phyloP scores from a whole-genome alignment of 768 basidiomycete species.

The Chlorophyllum brunneum region DNA sequence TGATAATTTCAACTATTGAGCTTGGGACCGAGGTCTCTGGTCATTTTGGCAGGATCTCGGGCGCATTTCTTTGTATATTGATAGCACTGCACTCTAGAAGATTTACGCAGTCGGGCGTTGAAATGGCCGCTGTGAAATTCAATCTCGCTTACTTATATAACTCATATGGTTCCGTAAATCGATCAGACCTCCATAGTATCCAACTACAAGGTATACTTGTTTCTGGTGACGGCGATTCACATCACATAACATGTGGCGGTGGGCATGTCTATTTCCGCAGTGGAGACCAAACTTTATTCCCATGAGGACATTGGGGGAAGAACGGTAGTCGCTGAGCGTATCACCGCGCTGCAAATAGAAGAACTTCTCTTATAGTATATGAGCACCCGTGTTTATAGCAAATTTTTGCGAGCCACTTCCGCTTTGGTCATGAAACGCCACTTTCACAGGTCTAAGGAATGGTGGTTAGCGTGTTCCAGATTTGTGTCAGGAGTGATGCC shows the following conservation, averaged over 20 bases:
- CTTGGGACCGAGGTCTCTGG: no score
- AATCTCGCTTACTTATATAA: neutral
- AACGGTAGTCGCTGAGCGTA: constrained; percentile 16
- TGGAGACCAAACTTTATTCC: constrained; percentile 14
- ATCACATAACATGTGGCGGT: constrained; percentile 29
- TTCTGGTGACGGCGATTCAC: constrained; percentile 15
- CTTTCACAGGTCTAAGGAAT: neutral
- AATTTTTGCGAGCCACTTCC: neutral
- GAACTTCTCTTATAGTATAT: neutral
- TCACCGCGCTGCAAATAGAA: constrained; percentile 16
- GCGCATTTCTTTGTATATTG: no score
- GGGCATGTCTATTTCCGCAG: constrained; percentile 32
- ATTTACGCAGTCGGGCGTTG: neutral
- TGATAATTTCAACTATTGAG: no score
- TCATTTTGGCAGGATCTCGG: no score
- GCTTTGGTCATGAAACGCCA: constrained; percentile 8
- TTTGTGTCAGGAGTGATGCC: constrained; percentile 9
- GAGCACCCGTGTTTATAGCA: neutral
- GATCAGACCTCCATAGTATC: neutral
- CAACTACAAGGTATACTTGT: neutral
- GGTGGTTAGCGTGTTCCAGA: neutral
- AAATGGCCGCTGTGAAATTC: neutral
- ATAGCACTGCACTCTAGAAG: neutral
- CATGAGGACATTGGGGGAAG: constrained; percentile 8
- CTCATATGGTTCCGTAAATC: neutral